phyloP scores from a whole-genome alignment of 768 basidiomycete genomes.

The Calocera viscosa region DNA sequence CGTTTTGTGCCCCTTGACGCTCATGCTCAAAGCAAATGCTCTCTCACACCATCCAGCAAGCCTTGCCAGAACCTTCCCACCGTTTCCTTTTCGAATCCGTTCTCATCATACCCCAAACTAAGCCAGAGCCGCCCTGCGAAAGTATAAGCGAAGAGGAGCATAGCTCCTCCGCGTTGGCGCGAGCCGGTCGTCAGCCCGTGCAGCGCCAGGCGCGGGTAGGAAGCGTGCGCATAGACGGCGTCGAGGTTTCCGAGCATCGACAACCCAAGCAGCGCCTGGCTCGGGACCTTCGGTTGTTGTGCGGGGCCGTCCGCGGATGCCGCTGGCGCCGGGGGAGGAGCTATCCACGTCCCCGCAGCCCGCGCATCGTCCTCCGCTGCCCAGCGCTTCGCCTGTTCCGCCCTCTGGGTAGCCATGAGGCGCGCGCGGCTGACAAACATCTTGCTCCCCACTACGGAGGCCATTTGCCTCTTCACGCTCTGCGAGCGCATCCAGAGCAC shows the following conservation, averaged over 20 bases:
- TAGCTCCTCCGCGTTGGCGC: constrained; percentile 61
- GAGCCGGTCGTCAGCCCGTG: constrained; percentile 73
- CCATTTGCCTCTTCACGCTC: constrained; percentile 54
- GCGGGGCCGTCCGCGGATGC: neutral
- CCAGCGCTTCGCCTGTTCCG: constrained; percentile 48
- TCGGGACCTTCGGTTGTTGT: constrained; percentile 37
- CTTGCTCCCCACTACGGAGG: constrained; percentile 47
- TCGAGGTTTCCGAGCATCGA: constrained; percentile 80
- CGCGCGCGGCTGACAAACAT: constrained; percentile 49
- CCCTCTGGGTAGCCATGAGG: constrained; percentile 55
- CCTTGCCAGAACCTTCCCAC: constrained; percentile 59
- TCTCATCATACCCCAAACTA: constrained; percentile 66
- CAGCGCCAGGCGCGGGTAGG: constrained; percentile 41
- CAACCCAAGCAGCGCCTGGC: constrained; percentile 56
- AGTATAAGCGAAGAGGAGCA: constrained; percentile 74
- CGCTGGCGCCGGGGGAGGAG: neutral
- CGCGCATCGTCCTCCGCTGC: constrained; percentile 55
- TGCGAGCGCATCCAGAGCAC: constrained; percentile 68
- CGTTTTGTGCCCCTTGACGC: neutral
- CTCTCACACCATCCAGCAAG: constrained; percentile 41
- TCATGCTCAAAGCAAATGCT: constrained; percentile 35
- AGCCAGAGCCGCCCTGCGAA: constrained; percentile 65
- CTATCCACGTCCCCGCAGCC: constrained; percentile 22
- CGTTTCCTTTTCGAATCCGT: constrained; percentile 51
- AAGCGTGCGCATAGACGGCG: constrained; percentile 59